A percentile compares a stretch with the other conserved stretches of the same genome.
Conservation (phyloP, 139 green algal species). For the Volvox reticuliferus region DNA sequence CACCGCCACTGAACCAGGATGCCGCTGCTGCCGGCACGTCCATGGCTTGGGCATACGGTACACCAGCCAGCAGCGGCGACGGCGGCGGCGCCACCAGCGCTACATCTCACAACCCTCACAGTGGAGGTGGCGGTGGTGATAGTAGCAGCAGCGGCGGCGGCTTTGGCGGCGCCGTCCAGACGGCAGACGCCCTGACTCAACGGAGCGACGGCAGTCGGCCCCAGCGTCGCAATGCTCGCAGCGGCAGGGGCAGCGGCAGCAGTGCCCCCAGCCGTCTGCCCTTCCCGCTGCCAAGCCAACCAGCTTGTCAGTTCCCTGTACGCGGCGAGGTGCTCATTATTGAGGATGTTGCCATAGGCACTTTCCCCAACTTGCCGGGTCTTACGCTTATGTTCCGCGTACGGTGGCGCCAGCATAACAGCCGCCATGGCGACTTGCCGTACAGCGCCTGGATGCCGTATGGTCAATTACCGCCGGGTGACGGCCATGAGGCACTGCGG, state of each 20-base stretch:
- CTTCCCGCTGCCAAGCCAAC: not conserved
- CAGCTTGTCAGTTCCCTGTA: no score
- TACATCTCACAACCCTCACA: not conserved
- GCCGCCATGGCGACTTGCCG: constrained; percentile 6
- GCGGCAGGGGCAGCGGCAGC: not conserved
- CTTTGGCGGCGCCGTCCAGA: not conserved
- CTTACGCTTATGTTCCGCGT: constrained; percentile 21
- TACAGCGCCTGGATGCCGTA: constrained; percentile 38
- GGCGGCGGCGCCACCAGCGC: no score
- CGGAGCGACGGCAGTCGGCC: not conserved
- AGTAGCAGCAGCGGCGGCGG: not conserved
- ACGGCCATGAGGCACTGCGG: constrained; percentile 23
- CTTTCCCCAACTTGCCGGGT: not conserved
- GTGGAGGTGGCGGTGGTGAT: not conserved
- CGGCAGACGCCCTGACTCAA: not conserved
- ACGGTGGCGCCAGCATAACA: not conserved
- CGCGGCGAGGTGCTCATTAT: not conserved
- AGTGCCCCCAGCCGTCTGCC: not conserved
- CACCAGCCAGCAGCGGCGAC: not conserved
- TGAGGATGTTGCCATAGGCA: constrained; percentile 37
- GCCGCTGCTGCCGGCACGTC: not conserved
- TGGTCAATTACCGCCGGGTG: not conserved
- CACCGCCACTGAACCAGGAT: not conserved
- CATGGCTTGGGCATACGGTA: not conserved
- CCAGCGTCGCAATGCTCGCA: not conserved